Conservation (phyloP, 2,329 filamentous ascomycete genomes). For the Ophiocordyceps unilateralis region DNA sequence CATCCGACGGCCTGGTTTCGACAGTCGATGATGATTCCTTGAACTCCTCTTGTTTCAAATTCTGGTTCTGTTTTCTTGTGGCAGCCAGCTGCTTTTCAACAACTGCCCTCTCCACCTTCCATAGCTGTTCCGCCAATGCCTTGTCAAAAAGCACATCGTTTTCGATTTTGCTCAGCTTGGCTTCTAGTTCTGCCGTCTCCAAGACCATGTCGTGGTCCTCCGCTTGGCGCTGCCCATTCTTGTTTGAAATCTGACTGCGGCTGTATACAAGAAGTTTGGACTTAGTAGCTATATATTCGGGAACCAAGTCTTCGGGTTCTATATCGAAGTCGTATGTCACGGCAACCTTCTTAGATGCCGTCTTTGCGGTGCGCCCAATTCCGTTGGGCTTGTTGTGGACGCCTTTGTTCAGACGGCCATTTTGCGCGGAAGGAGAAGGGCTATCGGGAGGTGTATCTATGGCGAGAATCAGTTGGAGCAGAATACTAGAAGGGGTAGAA, state of each 20-base stretch:
- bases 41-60: conserved; percentile 7
- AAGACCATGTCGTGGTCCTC: conserved; percentile 16
- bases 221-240: conserved; percentile 2
- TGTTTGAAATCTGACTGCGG: conserved; percentile 2
- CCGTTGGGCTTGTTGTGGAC: conserved; percentile 5
- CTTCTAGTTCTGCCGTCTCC: conserved; percentile 46
- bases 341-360: conserved; percentile 21
- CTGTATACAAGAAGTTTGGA: conserved; percentile 41
- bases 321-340: conserved; percentile 50
- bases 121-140: conserved; percentile 44
- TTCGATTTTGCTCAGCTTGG: conserved; percentile 62
- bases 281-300: conserved; percentile 63
- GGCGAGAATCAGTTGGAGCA: neutral
- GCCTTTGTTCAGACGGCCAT: conserved; percentile 17
- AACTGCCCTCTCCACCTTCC: conserved; percentile 40
- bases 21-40: conserved; percentile 11
- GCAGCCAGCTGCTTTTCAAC: conserved; percentile 44
- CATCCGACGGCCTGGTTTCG: conserved; percentile 9
- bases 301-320: conserved; percentile 57
- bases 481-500: conserved; percentile 1
- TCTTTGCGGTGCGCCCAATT: conserved; percentile 9
- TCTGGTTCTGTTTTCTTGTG: conserved; percentile 20
- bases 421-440: conserved; percentile 23
- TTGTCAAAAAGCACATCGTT: conserved; percentile 62
- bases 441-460: conserved; percentile 32